A percentile compares a stretch with the other conserved stretches of the same genome.
Conservation (phyloP, 768 basidiomycete genomes). For the Leccinum uliginosum region DNA sequence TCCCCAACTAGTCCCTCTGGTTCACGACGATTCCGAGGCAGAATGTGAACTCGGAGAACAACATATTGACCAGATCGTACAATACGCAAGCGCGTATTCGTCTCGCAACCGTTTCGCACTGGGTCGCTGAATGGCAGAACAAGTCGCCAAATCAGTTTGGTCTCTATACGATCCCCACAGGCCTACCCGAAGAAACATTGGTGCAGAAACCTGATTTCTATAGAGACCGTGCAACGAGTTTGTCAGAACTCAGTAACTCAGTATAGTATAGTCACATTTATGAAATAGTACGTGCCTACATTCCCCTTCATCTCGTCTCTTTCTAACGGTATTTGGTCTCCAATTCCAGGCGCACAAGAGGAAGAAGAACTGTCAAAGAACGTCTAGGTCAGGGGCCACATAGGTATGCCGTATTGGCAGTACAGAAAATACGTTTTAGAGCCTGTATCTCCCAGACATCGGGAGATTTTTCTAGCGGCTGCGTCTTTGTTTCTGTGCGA, state of each 20-base stretch:
- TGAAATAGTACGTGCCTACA: slow-evolving; percentile 20
- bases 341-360: slow-evolving; percentile 47
- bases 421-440: not conserved
- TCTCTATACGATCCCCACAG: slow-evolving; percentile 21
- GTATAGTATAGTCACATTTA: slow-evolving; percentile 32
- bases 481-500: no score
- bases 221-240: slow-evolving; percentile 37
- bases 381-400: slow-evolving; percentile 58
- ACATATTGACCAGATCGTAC: slow-evolving; percentile 61
- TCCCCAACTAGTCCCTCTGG: not conserved
- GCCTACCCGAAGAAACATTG: slow-evolving; percentile 47
- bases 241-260: not conserved
- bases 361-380: slow-evolving; percentile 49
- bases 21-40: slow-evolving; percentile 16
- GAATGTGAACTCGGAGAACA: slow-evolving; percentile 47
- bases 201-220: slow-evolving; percentile 45
- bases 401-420: slow-evolving; percentile 32
- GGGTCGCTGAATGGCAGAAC: slow-evolving; percentile 32
- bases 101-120: not conserved
- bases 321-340: not conserved
- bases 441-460: slow-evolving; percentile 48
- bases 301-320: not conserved
- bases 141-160: not conserved
- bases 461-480: slow-evolving; percentile 51
- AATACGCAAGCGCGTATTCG: slow-evolving; percentile 47